A percentile compares a stretch with the other conserved stretches of the same genome.
These are phyloP conservation scores for Scleromitrula shiraiana DNA, from an alignment of 2,329 filamentous ascomycete species.

Conservation along the genomic window DNA sequence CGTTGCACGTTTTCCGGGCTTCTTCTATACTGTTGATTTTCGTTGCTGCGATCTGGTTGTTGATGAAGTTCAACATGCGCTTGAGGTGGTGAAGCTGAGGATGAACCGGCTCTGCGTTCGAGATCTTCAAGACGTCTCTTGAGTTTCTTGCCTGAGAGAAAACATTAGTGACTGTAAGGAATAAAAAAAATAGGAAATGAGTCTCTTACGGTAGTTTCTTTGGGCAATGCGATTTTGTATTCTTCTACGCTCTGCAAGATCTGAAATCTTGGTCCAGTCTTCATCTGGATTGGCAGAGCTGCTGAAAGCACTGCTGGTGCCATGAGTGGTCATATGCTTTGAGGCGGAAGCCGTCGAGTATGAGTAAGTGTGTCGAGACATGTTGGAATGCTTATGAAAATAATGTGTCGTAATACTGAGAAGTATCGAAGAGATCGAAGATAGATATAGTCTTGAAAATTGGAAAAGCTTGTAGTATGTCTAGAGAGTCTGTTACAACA, in stretches of 20 bases:
- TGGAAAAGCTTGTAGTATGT: constrained; percentile 9
- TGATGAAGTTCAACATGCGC: constrained; percentile 40
- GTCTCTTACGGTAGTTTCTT: constrained; percentile 83
- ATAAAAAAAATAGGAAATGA: constrained; percentile 3
- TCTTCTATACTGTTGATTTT: constrained; percentile 25
- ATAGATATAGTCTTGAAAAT: constrained; percentile 5
- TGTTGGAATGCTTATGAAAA: constrained; percentile 15
- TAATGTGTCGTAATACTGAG: constrained; percentile 8
- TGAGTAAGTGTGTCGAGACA: constrained; percentile 28
- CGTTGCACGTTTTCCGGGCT: constrained; percentile 30
- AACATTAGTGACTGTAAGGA: constrained; percentile 11
- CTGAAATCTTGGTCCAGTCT: constrained; percentile 98
- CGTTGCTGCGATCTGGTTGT: constrained; percentile 18
- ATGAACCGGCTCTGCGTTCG: constrained; percentile 65
- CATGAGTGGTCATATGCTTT: constrained; percentile 63
- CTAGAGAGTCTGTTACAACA: constrained; percentile 14
- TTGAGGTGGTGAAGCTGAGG: constrained; percentile 48
- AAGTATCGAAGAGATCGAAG: constrained; percentile 9
- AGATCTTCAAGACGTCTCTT: constrained; percentile 83
- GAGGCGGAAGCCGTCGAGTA: constrained; percentile 25
- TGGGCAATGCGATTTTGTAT: constrained; percentile 98
- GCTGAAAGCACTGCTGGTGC: constrained; percentile 90
- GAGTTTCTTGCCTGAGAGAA: constrained; percentile 72
- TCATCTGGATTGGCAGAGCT: constrained; percentile 91
- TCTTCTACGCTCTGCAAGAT: constrained; percentile 84